phyloP scores from a whole-genome alignment of 1,139 yeast species.

The Pneumocystis sp. region DNA sequence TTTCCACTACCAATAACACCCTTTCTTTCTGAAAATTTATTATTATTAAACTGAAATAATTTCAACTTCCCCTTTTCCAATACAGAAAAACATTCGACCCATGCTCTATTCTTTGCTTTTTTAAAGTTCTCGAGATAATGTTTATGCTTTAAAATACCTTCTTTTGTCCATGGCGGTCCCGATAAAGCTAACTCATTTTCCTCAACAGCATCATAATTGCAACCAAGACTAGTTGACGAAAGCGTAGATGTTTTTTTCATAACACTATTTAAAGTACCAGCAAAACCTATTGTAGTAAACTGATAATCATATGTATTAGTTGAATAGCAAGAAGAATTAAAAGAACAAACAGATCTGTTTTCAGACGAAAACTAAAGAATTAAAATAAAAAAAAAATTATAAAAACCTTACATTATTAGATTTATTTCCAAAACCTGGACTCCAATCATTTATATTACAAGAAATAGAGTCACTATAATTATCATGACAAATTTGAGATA shows the following conservation, averaged over 20 bases:
- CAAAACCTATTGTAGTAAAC: background rate
- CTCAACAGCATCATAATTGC: constrained; percentile 18
- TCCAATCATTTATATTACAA: background rate
- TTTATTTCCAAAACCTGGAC: background rate
- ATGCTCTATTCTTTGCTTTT: constrained; percentile 20
- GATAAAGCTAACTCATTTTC: constrained; percentile 48
- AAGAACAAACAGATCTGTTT: background rate
- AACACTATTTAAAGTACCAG: constrained; percentile 24
- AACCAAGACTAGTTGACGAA: constrained; percentile 11
- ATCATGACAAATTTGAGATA: background rate
- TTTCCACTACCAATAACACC: constrained; percentile 45
- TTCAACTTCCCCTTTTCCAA: constrained; percentile 24
- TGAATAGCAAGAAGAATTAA: background rate
- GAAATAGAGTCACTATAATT: background rate
- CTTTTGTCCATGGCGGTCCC: constrained; percentile 71
- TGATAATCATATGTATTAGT: constrained; percentile 5
- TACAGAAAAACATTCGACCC: constrained; percentile 23
- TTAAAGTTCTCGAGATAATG: constrained; percentile 25
- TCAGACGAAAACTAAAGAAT: background rate
- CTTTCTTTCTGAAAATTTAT: constrained; percentile 9
- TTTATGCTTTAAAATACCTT: constrained; percentile 48
- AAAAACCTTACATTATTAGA: background rate
- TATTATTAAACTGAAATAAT: constrained; percentile 21
- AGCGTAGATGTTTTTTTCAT: constrained; percentile 21
- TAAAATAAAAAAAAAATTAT: background rate